Conservation (phyloP, 2,329 filamentous ascomycete genomes). For the Aspergillus intermedius region DNA sequence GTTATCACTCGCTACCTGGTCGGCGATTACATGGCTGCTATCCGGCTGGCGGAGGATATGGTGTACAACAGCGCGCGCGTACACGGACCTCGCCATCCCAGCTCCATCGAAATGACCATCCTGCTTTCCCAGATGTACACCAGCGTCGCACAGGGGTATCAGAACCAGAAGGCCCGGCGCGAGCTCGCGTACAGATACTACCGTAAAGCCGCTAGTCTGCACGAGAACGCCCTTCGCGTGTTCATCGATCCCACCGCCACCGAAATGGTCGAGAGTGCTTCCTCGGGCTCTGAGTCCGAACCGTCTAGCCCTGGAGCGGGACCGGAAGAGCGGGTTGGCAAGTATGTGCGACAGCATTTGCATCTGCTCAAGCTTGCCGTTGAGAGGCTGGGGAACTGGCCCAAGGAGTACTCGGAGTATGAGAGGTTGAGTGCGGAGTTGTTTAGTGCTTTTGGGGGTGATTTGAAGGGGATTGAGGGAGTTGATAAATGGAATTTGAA, state of each 20-base stretch:
- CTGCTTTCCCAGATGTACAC: slow-evolving; percentile 48
- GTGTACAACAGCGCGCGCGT: slow-evolving; percentile 51
- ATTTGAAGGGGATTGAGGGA: slow-evolving; percentile 38
- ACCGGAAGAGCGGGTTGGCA: slow-evolving; percentile 16
- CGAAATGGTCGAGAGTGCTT: slow-evolving; percentile 19
- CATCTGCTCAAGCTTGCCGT: slow-evolving; percentile 34
- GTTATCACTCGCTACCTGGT: slow-evolving; percentile 46
- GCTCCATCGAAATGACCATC: slow-evolving; percentile 44
- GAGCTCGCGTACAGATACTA: slow-evolving; percentile 34
- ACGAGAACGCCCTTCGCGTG: slow-evolving; percentile 33
- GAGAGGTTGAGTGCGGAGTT: slow-evolving; percentile 42
- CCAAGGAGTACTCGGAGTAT: slow-evolving; percentile 45
- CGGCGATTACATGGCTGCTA: slow-evolving; percentile 39
- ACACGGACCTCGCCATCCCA: slow-evolving; percentile 42
- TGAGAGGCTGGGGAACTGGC: slow-evolving; percentile 36
- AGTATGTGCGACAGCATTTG: slow-evolving; percentile 32
- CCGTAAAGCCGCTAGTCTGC: slow-evolving; percentile 31
- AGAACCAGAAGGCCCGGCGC: slow-evolving; percentile 24
- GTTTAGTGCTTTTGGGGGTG: slow-evolving; percentile 34
- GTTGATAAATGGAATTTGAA: slow-evolving; percentile 46
- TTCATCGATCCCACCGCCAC: slow-evolving; percentile 28
- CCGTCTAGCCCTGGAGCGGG: slow-evolving; percentile 16
- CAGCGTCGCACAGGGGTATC: slow-evolving; percentile 29
- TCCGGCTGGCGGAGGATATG: slow-evolving; percentile 48
- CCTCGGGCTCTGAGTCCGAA: slow-evolving; percentile 12